Evolutionary conservation across 2,329 filamentous ascomycete genomes (phyloP), one percentile per base, ranked within the genome.

Genomic region (Aureobasidium sp.): DNA sequence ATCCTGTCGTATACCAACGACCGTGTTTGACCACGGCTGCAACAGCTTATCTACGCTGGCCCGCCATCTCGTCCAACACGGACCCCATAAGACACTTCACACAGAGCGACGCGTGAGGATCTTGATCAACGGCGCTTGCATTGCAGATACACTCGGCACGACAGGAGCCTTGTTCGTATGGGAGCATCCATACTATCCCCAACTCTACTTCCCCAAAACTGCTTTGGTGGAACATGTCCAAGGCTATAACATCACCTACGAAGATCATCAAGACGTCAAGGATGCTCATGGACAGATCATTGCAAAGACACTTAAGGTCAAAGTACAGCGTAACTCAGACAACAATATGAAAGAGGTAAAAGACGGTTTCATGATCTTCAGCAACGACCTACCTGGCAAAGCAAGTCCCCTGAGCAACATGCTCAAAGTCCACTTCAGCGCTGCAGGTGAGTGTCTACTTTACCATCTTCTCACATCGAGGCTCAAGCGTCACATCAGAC

Each of bases 121-220:
- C 39, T 66, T 74, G 29, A 69, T 69, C 67, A 68, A 68, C 59
- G 69, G 69, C 58, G 47, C 51, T 25, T 74, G 71, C 66, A 69
- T 76, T 48, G 63, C 70, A 62, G 66, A 69, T 45, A 75, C 72
- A 10, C 74, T 70, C 11, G 44, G 61, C 44, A 74, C 72, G 10
- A 73, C 68, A 8, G 51, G 62, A 27, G 71, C 73, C 14, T 37
- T 65, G 16, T 71, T 69, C 63, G 72, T 75, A 21, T 75, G 73
- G 73, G 73, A 76, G 66, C 79, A 82, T 63, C 72, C 75, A 1
- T 75, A 70, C 60, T 82, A 80, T 66, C 80, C 79, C 1, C 74
- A 81, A 30, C 76, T 70, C 64, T 73, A 73, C 66, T 53, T 73
- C 9, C 70, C 71, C 2, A 32, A 39, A 29, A 44, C 44, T 4